Conservation (phyloP, 2,329 filamentous ascomycete genomes). For the Beauveria medogensis region DNA sequence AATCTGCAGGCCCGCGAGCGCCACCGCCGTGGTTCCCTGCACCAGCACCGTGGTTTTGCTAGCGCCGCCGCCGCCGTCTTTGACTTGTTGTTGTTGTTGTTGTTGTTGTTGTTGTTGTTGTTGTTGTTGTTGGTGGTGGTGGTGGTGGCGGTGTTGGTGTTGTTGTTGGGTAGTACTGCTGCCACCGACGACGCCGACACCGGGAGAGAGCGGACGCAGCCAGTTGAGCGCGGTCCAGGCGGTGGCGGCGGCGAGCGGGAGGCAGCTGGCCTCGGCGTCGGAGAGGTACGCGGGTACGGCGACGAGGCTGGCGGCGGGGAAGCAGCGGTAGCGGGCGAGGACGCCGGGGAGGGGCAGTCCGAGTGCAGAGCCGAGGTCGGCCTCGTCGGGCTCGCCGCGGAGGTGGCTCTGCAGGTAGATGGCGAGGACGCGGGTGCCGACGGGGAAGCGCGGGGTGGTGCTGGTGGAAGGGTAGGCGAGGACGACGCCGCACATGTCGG, state of each 20-base stretch:
- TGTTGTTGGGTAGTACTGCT: neutral
- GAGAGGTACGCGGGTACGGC: slow-evolving; percentile 47
- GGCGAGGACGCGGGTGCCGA: slow-evolving; percentile 58
- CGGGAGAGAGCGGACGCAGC: slow-evolving; percentile 44
- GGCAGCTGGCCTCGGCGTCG: slow-evolving; percentile 50
- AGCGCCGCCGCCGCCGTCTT: slow-evolving; percentile 25
- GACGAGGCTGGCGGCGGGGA: slow-evolving; percentile 48
- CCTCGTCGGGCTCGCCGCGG: slow-evolving; percentile 49
- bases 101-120: no score
- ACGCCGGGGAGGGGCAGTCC: slow-evolving; percentile 53
- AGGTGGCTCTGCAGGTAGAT: slow-evolving; percentile 54
- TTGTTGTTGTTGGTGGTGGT: no score
- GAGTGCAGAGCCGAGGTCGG: slow-evolving; percentile 47
- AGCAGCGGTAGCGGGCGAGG: slow-evolving; percentile 51
- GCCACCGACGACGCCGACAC: slow-evolving; percentile 14
- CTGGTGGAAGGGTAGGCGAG: slow-evolving; percentile 29
- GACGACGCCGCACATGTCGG: slow-evolving; percentile 61
- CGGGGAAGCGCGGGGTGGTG: slow-evolving; percentile 29
- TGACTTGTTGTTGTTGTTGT: neutral
- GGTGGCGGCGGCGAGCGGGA: slow-evolving; percentile 55
- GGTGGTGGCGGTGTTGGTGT: no score
- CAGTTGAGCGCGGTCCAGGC: slow-evolving; percentile 60
- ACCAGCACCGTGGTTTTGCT: slow-evolving; percentile 37
- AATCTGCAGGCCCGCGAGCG: slow-evolving; percentile 43
- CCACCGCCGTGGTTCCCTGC: slow-evolving; percentile 48